phyloP scores from a whole-genome alignment of 441 rosid species.

The Adansonia grandidieri region DNA sequence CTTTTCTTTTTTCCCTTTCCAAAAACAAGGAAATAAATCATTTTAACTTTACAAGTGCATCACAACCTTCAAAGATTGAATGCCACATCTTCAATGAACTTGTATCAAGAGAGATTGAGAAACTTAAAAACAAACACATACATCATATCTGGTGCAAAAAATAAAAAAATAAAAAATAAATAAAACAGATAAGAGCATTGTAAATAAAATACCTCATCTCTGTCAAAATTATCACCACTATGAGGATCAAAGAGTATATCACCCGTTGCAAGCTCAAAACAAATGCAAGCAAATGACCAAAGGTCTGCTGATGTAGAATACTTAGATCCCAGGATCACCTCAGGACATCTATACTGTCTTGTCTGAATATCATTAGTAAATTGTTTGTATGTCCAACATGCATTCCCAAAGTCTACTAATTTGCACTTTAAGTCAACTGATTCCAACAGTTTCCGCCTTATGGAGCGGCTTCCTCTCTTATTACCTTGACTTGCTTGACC shows the following conservation, averaged over 20 bases:
- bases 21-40: background rate
- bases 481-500: constrained; percentile 37
- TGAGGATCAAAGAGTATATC: constrained; percentile 82
- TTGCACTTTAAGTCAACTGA: constrained; percentile 64
- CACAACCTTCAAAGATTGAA: background rate
- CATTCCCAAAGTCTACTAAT: constrained; percentile 81
- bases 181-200: background rate
- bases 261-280: constrained; percentile 80
- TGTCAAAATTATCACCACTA: constrained; percentile 69
- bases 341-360: constrained; percentile 77
- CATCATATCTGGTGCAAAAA: constrained; percentile 3
- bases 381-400: constrained; percentile 84
- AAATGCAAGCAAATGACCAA: constrained; percentile 81
- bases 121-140: background rate
- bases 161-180: background rate
- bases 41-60: background rate
- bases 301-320: constrained; percentile 77
- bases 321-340: constrained; percentile 70
- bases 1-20: background rate
- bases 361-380: constrained; percentile 79
- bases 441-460: constrained; percentile 51
- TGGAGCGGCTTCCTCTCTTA: constrained; percentile 57
- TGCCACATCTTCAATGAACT: background rate
- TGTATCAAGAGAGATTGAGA: background rate
- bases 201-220: constrained; percentile 63